Evolutionary conservation across 345 rosid species (phyloP).

Genomic region (Citrus inodora): DNA sequence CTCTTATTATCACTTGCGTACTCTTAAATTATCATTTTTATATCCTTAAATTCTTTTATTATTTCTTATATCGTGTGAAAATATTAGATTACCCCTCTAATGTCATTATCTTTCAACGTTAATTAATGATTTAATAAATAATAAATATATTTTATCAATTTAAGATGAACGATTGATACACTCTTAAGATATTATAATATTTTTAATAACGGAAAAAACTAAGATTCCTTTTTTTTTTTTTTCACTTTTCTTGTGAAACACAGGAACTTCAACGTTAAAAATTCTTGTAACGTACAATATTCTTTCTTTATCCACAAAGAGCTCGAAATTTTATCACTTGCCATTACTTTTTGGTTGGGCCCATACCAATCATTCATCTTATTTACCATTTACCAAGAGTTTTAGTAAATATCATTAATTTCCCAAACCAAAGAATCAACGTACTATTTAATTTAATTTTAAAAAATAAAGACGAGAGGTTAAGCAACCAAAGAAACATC

Average conservation of each 20-base stretch:
- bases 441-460: no score
- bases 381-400: not conserved
- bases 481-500: not conserved
- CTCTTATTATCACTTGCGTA: no score
- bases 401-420: not conserved
- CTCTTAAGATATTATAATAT: no score
- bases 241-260: not conserved
- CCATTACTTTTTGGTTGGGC: not conserved
- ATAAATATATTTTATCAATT: no score
- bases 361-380: not conserved
- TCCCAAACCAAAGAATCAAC: not conserved
- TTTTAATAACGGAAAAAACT: fast-evolving
- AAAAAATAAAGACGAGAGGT: not conserved
- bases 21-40: no score
- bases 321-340: not conserved
- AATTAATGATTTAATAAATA: fast-evolving
- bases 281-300: slow-evolving; percentile 8
- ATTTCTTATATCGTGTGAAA: fast-evolving
- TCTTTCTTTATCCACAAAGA: not conserved
- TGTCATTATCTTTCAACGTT: fast-evolving
- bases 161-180: no score
- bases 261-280: not conserved
- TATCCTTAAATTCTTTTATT: no score
- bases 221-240: not conserved
- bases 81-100: fast-evolving